Base-by-base conservation (phyloP, 805 yeast genomes). In the Barnettozyma sucrosica region DNA sequence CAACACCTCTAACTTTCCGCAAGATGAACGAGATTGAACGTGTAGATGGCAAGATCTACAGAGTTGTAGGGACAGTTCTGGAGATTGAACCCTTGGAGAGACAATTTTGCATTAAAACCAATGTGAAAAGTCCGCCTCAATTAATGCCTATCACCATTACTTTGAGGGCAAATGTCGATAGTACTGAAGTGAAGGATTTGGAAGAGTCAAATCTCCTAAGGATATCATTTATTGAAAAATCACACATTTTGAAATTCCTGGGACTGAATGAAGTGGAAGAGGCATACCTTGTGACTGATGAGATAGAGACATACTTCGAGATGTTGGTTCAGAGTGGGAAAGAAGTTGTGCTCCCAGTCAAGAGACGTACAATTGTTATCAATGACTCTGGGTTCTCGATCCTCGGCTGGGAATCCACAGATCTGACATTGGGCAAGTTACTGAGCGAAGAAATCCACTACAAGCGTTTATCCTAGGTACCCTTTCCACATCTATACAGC, bases 251-350 rank as follows among this genome's bases (percentile, higher is more conserved):
- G 23, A 44, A 39, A n/a, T 59, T 59, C 44, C 38, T 58, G 16
- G 56, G 50, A 2, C 46, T 57, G 50, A 25, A 45, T 14, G 64
- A 58, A 37, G 40, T 57, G 28, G 64, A 59, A 43, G 58, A 55
- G 24, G 51, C 51, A 3, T 59, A 59, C 44, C 41, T 58, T 14
- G 43, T 45, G 1, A 36, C 52, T 3, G 36, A 41, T 10, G 47
- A 46, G 14, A 24, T 55, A 20, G 45, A 46, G 26, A 21, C 36
- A 8, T 44, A 45, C 3, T 34, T 58, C 24, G 14, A 26, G 4
- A n/a, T 19, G 3, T 41, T 57, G 3, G 7, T 54, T n/a, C 46
- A 40, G 6, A 16, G 36, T 1, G 41, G 26, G 13, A 51, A 49
- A 23, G 30, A 11, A 9, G 21, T 46, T 3, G 40, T 39, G 1